These are phyloP conservation scores for Hypoxylon sp. DNA, from an alignment of 2,329 filamentous ascomycete genomes.

Conservation along the genomic window DNA sequence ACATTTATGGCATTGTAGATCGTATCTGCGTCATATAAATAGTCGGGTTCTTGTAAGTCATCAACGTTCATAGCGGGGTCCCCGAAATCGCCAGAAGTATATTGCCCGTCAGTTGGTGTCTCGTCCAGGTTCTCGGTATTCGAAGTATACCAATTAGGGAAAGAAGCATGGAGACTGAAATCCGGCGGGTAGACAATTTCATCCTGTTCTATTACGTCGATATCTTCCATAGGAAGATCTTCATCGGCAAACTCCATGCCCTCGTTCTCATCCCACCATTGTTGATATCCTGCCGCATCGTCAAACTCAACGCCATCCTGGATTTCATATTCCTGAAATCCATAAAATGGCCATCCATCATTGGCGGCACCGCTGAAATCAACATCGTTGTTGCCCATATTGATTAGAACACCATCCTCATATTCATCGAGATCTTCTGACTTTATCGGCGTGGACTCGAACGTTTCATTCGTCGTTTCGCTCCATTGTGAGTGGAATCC, in stretches of 20 bases:
- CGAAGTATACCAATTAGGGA: not conserved
- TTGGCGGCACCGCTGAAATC: not conserved
- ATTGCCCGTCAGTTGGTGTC: slow-evolving; percentile 7
- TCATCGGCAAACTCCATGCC: slow-evolving; percentile 3
- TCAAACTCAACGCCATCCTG: slow-evolving; percentile 7
- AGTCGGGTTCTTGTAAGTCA: slow-evolving; percentile 8
- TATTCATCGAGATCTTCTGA: slow-evolving; percentile 1
- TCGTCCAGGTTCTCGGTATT: slow-evolving; percentile 1
- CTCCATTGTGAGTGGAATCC: not conserved
- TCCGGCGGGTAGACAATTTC: not conserved
- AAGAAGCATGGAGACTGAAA: not conserved
- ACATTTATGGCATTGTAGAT: not conserved
- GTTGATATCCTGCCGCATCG: slow-evolving; percentile 15
- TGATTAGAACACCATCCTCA: slow-evolving; percentile 2
- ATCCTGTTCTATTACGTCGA: slow-evolving; percentile 2
- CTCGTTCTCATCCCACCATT: slow-evolving; percentile 13
- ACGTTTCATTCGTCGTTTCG: not conserved
- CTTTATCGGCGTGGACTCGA: slow-evolving; percentile 3
- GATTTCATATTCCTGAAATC: not conserved
- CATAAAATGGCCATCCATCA: not conserved
- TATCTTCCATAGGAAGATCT: not conserved
- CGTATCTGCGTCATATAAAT: slow-evolving; percentile 1
- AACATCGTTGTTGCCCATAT: slow-evolving; percentile 1
- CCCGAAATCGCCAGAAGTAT: not conserved
- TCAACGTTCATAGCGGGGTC: not conserved